Base-by-base conservation (phyloP, 352 stramenopile species). In the Plasmopara halstedii region DNA sequence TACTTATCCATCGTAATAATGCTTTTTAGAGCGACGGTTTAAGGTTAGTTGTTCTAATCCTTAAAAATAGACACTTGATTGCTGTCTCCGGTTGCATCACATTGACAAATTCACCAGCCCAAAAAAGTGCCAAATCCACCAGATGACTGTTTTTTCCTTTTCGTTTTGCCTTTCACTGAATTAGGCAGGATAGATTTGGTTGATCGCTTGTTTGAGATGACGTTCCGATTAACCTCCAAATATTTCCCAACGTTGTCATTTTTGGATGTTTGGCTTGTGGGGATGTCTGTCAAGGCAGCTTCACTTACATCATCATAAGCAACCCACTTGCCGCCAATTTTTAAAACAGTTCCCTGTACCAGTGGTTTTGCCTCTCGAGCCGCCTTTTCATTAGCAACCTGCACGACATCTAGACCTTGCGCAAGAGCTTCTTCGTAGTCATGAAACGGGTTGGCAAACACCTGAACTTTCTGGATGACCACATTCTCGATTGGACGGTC, bases 361-460 rank as follows among this genome's bases (percentile, higher is more conserved):
- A 66, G 47, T 9, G 63, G 52, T 29, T 73, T 64, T 7, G 67
- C 70, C 38, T 83, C 70, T 22, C 68, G 59, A 14, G 63, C 64
- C 20, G 55, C 56, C 23, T 82, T 67, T 42, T 82, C 69, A 4
- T 4, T 29, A 29, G 25, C 6, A 11, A 10, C 7, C 25, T 29
- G 25, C 11, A 29, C 25, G 25, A 29, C 25, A 4, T 29, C 11
- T 10, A 29, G 25, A 10, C 11, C 25, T 5, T 11, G 3, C 11
- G 2, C 1, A 29, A 29, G 25, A 29, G 25, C 23, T 27, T 27
- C 23, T 27, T 27, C 23, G 23, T 83, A 91, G 42, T 96, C 78
- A 18, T 89, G 62, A 45, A 97, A 95, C 10, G 92, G 90, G 50
- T 97, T 95, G 7, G 58, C 66, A 45, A 96, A 89, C 7, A 97